Conservation (phyloP, 2,329 filamentous ascomycete species). For the Neophaeococcomyces mojaviensis region DNA sequence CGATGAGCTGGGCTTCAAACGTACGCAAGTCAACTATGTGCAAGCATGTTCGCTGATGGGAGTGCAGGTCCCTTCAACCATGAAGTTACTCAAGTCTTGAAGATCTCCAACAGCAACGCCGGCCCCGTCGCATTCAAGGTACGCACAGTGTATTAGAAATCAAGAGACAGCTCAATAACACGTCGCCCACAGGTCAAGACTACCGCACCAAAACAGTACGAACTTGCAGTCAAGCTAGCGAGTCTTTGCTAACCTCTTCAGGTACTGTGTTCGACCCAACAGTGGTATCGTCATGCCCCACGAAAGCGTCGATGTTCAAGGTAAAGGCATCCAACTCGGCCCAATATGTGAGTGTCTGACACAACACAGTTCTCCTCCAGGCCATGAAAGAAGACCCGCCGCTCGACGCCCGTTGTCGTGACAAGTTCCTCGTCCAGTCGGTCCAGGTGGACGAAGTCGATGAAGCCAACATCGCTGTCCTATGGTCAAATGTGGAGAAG, state of each 20-base stretch:
- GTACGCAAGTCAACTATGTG: constrained; percentile 42
- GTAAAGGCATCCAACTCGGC: constrained; percentile 42
- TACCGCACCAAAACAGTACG: constrained; percentile 96
- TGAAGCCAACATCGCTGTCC: constrained; percentile 70
- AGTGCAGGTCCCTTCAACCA: constrained; percentile 53
- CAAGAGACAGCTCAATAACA: constrained; percentile 20
- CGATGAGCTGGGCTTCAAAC: constrained; percentile 82
- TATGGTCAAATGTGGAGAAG: constrained; percentile 72
- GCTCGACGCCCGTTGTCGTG: constrained; percentile 78
- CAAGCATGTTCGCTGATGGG: constrained; percentile 21
- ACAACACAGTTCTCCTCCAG: constrained; percentile 71
- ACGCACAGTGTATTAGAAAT: constrained; percentile 5
- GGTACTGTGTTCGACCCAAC: constrained; percentile 96
- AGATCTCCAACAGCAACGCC: constrained; percentile 50
- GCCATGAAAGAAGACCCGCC: constrained; percentile 95
- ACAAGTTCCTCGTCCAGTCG: constrained; percentile 96
- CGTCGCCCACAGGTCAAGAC: constrained; percentile 73
- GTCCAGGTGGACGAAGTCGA: constrained; percentile 75
- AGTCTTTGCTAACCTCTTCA: constrained; percentile 35
- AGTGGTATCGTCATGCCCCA: constrained; percentile 91
- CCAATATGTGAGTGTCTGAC: constrained; percentile 9
- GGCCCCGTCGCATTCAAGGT: constrained; percentile 59
- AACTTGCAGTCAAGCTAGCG: constrained; percentile 14
- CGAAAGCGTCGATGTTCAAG: constrained; percentile 83
- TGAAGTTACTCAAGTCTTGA: constrained; percentile 56